Evolutionary conservation across 148 eudicot species (phyloP).

Genomic region (Cornus kousa): DNA sequence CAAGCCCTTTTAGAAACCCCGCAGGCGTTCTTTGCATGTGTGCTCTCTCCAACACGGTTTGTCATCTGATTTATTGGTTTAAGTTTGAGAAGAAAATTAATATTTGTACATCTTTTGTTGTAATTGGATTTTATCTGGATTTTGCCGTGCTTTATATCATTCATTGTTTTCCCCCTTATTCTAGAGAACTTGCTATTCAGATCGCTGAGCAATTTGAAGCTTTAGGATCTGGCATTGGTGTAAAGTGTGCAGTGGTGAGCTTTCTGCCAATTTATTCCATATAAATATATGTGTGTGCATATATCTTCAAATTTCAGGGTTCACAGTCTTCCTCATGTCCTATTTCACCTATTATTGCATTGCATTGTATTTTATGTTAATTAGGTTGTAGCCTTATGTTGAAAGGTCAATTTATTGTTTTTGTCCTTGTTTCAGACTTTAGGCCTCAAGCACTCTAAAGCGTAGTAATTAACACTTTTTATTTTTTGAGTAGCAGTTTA

Average conservation of each 20-base stretch:
- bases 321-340: neutral
- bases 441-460: no score
- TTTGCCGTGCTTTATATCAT: neutral
- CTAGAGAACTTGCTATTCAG: conserved; percentile 82
- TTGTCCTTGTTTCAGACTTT: no score
- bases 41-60: conserved; percentile 83
- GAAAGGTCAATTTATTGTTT: neutral
- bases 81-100: neutral
- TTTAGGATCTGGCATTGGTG: conserved; percentile 60
- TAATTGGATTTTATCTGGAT: neutral
- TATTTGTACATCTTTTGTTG: neutral
- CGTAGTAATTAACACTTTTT: no score
- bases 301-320: neutral
- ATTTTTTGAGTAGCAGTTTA: no score
- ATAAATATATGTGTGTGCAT: neutral
- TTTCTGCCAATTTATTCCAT: neutral
- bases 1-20: conserved; percentile 68
- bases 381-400: neutral
- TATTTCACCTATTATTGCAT: neutral
- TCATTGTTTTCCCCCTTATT: conserved; percentile 3
- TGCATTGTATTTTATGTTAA: neutral
- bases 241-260: conserved; percentile 69
- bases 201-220: conserved; percentile 84
- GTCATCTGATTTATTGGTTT: neutral
- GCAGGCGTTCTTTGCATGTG: conserved; percentile 73